Evolutionary conservation across 352 stramenopile species (phyloP).

Genomic region (Globisporangium yorkense): DNA sequence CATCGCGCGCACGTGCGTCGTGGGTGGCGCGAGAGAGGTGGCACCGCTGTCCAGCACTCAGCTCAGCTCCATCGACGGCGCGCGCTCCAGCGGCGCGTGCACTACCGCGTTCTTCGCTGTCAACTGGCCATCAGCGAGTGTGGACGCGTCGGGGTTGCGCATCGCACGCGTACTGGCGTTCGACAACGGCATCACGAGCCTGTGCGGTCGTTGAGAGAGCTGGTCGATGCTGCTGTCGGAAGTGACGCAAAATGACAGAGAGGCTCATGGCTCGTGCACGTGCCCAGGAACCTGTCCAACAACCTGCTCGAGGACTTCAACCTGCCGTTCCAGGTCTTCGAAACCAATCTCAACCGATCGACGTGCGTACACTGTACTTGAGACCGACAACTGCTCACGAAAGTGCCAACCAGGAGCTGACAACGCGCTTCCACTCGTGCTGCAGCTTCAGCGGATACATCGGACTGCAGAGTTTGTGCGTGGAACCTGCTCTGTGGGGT

Average conservation of each 20-base stretch:
- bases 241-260: neutral
- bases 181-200: neutral
- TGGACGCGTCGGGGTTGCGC: slow-evolving; percentile 3
- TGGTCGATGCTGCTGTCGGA: neutral
- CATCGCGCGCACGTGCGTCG: slow-evolving; percentile 4
- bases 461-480: neutral
- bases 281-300: slow-evolving; percentile 7
- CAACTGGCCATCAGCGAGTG: neutral
- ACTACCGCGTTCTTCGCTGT: slow-evolving; percentile 6
- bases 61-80: neutral
- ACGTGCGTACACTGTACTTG: neutral
- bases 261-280: neutral
- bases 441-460: neutral
- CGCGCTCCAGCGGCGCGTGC: neutral
- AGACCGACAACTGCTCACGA: neutral
- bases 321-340: slow-evolving; percentile 2
- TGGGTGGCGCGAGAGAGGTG: slow-evolving; percentile 5
- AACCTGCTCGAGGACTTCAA: slow-evolving; percentile 12
- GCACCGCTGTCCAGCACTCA: neutral
- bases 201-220: neutral
- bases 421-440: too few relatives aligned
- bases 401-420: neutral
- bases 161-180: slow-evolving; percentile 5
- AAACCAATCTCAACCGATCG: neutral
- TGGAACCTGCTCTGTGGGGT: neutral